These are phyloP conservation scores for Nemania diffusa DNA, from an alignment of 2,329 filamentous ascomycete genomes.

Conservation along the genomic window DNA sequence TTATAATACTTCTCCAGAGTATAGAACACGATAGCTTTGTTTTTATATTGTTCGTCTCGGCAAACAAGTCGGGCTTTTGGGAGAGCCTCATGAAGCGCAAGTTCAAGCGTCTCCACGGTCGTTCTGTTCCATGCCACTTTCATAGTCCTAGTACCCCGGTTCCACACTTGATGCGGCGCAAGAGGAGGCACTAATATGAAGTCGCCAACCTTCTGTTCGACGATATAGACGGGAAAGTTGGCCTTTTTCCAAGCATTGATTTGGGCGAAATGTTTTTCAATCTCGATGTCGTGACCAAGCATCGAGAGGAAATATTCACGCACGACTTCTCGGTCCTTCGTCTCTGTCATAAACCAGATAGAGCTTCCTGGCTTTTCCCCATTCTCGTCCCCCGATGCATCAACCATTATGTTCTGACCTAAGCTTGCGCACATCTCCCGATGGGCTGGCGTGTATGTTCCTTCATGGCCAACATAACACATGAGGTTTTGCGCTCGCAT, in stretches of 20 bases:
- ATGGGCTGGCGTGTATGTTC: conserved; percentile 94
- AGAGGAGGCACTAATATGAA: conserved; percentile 95
- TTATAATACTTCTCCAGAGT: conserved; percentile 81
- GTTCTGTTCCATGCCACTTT: conserved; percentile 99
- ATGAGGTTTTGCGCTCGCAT: conserved; percentile 97
- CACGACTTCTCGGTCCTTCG: conserved; percentile 88
- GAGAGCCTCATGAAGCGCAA: conserved; percentile 87
- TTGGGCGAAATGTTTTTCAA: conserved; percentile 96
- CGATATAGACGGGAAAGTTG: conserved; percentile 90
- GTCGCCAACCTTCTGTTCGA: conserved; percentile 90
- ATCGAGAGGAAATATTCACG: conserved; percentile 94
- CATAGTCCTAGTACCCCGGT: conserved; percentile 92
- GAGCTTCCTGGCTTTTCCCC: conserved; percentile 88
- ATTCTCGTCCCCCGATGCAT: conserved; percentile 77
- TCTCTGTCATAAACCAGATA: conserved; percentile 99
- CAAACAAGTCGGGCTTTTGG: conserved; percentile 91
- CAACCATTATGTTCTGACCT: conserved; percentile 98
- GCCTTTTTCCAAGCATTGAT: conserved; percentile 95
- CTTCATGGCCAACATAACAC: conserved; percentile 98
- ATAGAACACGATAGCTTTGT: conserved; percentile 94
- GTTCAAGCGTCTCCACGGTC: conserved; percentile 87
- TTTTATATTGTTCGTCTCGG: conserved; percentile 98
- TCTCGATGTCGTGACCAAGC: conserved; percentile 94
- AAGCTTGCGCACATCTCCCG: conserved; percentile 97
- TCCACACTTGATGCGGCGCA: conserved; percentile 98